Evolutionary conservation across 1,284 basidiomycete species (phyloP), one percentile per base, ranked within the genome.

Genomic region (Ceratobasidium sp.): DNA sequence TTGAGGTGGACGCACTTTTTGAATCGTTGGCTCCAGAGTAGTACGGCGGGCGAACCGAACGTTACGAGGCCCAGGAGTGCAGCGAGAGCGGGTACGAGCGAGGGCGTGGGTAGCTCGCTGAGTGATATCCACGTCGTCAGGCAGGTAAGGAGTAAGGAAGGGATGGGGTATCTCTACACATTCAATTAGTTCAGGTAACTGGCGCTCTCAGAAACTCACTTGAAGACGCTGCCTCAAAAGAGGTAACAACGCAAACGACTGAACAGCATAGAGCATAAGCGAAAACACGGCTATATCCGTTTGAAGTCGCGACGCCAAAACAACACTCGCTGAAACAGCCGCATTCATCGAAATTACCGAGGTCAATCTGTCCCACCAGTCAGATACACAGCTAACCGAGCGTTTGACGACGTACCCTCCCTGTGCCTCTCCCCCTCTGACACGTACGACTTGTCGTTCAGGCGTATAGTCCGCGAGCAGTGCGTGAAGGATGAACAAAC

Each of bases 321-420:
- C 96, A 49, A 98, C 93, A 15, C 92, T 94, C 4, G 94, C 93
- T 38, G 92, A 96, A 69, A 98, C 89, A 34, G 94, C 94, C 25
- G 96, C 96, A 73, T 98, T 98, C 82, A 96, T 91, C 34, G 94
- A 96, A 45, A 99, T 79, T 27, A 96, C 92, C 27, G 93, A 94
- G 15, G 92, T 90, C 55, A 96, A 81, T 75, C 93, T 96, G 70
- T 6, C 5, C 70, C 72, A 45, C 50, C 67, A 73, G 72, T 72
- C 62, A 74, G 74, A 72, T 75, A 69, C 70, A 73, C 56, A 49
- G 69, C 35, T 54, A 40, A 53, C 55, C 57, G 45, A 70, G 71
- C 53, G 73, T 70, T 56, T n/a, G 47, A 74, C 34, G 56, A 81
- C 81, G 80, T 79, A 77, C 83, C 80, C 54, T 79, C 80, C 43